Conservation (phyloP, 1,284 basidiomycete species). For the Irpex sp. region DNA sequence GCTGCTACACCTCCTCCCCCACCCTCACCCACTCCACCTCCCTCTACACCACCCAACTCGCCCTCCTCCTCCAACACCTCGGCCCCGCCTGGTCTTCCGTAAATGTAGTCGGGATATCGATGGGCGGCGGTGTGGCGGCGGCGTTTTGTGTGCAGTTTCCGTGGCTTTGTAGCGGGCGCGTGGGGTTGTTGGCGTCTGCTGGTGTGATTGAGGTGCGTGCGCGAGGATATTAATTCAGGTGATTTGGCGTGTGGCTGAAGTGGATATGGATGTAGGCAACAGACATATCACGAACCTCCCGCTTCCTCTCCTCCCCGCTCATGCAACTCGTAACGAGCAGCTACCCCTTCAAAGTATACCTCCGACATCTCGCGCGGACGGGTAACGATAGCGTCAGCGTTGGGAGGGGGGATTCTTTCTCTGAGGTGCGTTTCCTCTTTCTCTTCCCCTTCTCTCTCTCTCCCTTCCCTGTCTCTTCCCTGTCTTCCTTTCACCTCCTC, state of each 20-base stretch:
- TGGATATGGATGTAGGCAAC: conserved; percentile 35
- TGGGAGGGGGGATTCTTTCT: conserved; percentile 28
- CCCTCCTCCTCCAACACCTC: conserved; percentile 73
- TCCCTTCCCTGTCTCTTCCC: background rate
- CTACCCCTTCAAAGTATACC: conserved; percentile 50
- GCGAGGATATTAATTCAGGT: too few relatives aligned
- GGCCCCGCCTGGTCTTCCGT: conserved; percentile 55
- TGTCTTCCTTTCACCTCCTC: background rate
- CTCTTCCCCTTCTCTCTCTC: background rate
- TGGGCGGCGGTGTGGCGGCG: conserved; percentile 72
- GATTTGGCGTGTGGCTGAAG: too few relatives aligned
- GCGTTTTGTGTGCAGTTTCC: conserved; percentile 71
- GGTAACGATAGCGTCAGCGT: background rate
- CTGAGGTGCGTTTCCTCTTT: conserved; percentile 29
- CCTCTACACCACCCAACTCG: conserved; percentile 73
- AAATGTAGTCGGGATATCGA: conserved; percentile 65
- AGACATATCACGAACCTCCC: conserved; percentile 66
- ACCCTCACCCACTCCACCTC: conserved; percentile 57
- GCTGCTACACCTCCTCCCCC: conserved; percentile 78
- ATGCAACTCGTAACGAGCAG: conserved; percentile 62
- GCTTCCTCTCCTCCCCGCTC: conserved; percentile 69
- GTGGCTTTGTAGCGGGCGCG: conserved; percentile 56
- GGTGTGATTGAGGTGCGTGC: conserved; percentile 61
- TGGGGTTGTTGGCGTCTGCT: conserved; percentile 62
- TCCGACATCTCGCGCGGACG: conserved; percentile 41